phyloP scores from a whole-genome alignment of 2,329 filamentous ascomycete species.

The Trichophyton mentagrophytes region DNA sequence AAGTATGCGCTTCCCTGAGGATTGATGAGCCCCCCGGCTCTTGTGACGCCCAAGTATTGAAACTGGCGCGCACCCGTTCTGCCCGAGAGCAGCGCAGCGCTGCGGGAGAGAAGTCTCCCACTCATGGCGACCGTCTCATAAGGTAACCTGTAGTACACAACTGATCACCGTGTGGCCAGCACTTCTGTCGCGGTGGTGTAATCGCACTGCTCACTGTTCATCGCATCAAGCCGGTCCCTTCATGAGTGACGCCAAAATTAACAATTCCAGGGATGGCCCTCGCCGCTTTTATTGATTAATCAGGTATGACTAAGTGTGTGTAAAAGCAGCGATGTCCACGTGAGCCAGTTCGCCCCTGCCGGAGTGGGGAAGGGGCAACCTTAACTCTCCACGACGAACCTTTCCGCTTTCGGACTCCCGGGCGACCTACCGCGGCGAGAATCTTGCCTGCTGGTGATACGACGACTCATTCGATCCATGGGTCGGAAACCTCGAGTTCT shows the following conservation, averaged over 20 bases:
- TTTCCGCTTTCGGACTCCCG: no score
- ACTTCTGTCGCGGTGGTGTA: background rate
- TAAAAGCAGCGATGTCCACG: background rate
- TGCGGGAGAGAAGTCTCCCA: constrained; percentile 62
- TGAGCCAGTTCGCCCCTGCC: background rate
- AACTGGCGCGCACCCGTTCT: constrained; percentile 51
- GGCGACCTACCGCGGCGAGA: no score
- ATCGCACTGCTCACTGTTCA: background rate
- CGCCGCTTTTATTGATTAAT: background rate
- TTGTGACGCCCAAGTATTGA: constrained; percentile 44
- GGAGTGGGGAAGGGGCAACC: background rate
- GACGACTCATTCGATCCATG: no score
- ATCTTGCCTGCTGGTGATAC: no score
- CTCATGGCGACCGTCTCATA: constrained; percentile 45
- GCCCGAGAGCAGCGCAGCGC: constrained; percentile 54
- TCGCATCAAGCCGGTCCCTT: background rate
- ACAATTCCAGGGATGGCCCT: background rate
- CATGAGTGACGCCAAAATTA: background rate
- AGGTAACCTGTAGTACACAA: background rate
- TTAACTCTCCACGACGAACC: background rate
- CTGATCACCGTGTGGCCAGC: background rate
- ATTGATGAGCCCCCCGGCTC: constrained; percentile 56
- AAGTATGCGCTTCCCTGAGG: constrained; percentile 46
- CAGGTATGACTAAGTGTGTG: background rate
- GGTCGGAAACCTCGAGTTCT: no score